These are phyloP conservation scores for Ogataea degrootiae DNA, from an alignment of 805 yeast species.

Conservation along the genomic window DNA sequence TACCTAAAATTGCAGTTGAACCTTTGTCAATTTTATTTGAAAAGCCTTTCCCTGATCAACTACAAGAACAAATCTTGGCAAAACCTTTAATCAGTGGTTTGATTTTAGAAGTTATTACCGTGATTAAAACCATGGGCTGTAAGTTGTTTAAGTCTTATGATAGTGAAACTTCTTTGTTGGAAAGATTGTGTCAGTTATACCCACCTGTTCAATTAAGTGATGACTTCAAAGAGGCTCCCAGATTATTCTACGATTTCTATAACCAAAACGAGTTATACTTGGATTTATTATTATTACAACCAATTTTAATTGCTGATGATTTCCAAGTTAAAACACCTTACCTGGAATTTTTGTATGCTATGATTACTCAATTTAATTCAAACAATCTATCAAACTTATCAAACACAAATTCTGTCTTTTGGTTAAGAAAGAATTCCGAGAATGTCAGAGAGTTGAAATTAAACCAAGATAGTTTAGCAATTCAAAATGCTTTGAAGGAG, in stretches of 20 bases:
- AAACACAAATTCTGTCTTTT: constrained; percentile 26
- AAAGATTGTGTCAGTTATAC: constrained; percentile 45
- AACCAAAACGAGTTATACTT: constrained; percentile 54
- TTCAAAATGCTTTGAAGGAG: constrained; percentile 27
- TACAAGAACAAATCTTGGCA: constrained; percentile 67
- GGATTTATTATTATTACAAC: constrained; percentile 77
- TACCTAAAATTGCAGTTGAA: constrained; percentile 73
- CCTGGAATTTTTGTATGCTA: constrained; percentile 79
- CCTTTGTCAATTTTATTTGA: constrained; percentile 75
- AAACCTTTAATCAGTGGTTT: constrained; percentile 82
- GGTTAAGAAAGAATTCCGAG: constrained; percentile 30
- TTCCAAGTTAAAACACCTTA: constrained; percentile 83
- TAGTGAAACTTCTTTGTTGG: constrained; percentile 55
- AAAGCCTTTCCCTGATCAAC: constrained; percentile 52
- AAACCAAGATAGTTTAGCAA: constrained; percentile 21
- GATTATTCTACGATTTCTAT: constrained; percentile 62
- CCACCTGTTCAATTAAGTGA: constrained; percentile 28
- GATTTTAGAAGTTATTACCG: constrained; percentile 65
- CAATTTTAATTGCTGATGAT: constrained; percentile 88
- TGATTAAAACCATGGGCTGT: constrained; percentile 74
- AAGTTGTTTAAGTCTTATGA: constrained; percentile 66
- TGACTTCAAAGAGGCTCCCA: constrained; percentile 45
- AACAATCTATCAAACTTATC: constrained; percentile 39
- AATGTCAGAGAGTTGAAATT: constrained; percentile 24
- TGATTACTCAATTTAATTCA: constrained; percentile 57